Base-by-base conservation (phyloP, 345 rosid genomes). In the Citrus cavaleriei region DNA sequence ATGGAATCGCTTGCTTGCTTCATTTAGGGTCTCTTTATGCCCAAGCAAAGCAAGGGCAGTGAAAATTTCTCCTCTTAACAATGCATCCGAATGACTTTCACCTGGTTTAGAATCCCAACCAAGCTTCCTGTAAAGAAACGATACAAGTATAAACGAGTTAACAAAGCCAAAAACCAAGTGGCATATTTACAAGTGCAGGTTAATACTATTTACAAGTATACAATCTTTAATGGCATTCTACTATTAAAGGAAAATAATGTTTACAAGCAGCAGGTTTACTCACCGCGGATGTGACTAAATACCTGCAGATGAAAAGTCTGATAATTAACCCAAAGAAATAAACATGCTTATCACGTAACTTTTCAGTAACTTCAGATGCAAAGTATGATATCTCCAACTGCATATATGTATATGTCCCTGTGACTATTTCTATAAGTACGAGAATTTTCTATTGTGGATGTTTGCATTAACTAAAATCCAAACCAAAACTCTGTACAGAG, bases 51-150 rank as follows among this genome's bases (percentile, higher is more conserved):
- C 94, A 77, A 96, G 93, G 63, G 94, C 98, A 78, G 92, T 85
- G 85, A 93, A 81, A 77, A 96, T 72, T 88, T 96, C 97, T 81
- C 97, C 99, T 86, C 99, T 92, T 87, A 94, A 86, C 98, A 94
- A 89, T 46, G 97, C 85, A 82, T 96, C 94, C 67, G 90, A 90
- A 87, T 92, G 99, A 70, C 94, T 90, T 88, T 96, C 99, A 22
- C 97, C 97, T 81, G 83, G 79, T 82, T 90, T 96, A 77, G 94
- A 85, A 19, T 92, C 99, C 98, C 98, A 96, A 68, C 98, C 95
- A 62, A 93, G 97, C 85, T 85, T 96, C 87, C 98, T 94, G 83
- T 34, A 76, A 74, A 70, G 66, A 68, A 65, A 57, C 54, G 66
- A 78, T 30, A 57, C 69, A 71, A 72, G 77, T 40, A 19, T 64